Conservation (phyloP, 306 rosid species). For the Vigna nakashimae region DNA sequence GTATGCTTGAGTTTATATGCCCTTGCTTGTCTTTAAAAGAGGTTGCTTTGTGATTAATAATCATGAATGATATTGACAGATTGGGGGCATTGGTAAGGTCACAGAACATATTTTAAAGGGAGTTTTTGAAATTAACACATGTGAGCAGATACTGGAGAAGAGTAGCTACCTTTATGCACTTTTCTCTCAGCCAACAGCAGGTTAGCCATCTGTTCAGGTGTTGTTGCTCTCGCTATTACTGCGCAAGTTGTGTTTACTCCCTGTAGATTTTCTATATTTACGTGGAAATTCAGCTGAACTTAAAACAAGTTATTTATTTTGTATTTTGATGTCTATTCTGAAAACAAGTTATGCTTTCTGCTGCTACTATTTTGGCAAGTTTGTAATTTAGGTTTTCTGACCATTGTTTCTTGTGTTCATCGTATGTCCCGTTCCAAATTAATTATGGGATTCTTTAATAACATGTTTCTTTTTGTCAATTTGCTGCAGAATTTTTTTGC, state of each 20-base stretch:
- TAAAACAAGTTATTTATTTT: conserved; percentile 4
- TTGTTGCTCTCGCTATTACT: conserved; percentile 32
- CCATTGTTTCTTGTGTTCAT: conserved; percentile 8
- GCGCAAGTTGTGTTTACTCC: conserved; percentile 31
- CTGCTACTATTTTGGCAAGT: conserved; percentile 10
- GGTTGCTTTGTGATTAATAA: conserved; percentile 29
- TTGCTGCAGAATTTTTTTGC: conserved; percentile 77
- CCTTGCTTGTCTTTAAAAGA: conserved; percentile 41
- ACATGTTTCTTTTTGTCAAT: conserved; percentile 34
- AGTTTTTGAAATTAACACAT: conserved; percentile 81
- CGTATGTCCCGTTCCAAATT: conserved; percentile 30
- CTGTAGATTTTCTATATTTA: conserved; percentile 27
- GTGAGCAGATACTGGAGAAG: conserved; percentile 86
- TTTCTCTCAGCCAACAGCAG: conserved; percentile 84
- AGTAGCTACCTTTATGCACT: conserved; percentile 74
- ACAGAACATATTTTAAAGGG: conserved; percentile 84
- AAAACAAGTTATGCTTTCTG: conserved; percentile 30
- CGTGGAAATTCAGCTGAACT: conserved; percentile 28
- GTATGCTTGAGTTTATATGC: conserved; percentile 47
- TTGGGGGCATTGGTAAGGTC: conserved; percentile 98
- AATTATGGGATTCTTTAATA: conserved; percentile 26
- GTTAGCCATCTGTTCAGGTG: conserved; percentile 50
- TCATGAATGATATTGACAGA: conserved; percentile 59
- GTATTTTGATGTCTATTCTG: not conserved
- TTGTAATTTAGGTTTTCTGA: conserved; percentile 22